These are phyloP conservation scores for Citrullus mucosospermus DNA, from an alignment of 306 rosid species.

Conservation along the genomic window DNA sequence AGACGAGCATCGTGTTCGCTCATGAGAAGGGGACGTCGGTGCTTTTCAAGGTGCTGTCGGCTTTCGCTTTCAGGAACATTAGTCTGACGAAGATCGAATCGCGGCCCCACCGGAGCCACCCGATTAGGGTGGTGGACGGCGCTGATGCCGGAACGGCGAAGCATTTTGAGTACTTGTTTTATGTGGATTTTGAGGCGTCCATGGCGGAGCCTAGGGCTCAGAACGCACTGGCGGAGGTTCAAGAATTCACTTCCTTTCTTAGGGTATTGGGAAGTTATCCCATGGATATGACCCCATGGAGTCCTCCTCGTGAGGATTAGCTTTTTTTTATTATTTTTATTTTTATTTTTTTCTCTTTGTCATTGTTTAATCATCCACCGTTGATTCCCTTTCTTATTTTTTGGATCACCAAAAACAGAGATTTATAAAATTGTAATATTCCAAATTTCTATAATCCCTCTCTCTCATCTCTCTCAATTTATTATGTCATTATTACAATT, in stretches of 20 bases:
- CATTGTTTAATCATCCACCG: neutral
- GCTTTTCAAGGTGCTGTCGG: slow-evolving; percentile 79
- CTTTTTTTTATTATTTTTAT: neutral
- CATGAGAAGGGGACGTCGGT: slow-evolving; percentile 91
- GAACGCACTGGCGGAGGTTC: slow-evolving; percentile 88
- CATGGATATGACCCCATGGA: slow-evolving; percentile 93
- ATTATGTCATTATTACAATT: neutral
- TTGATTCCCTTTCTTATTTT: neutral
- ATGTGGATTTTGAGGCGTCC: slow-evolving; percentile 90
- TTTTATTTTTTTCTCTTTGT: neutral
- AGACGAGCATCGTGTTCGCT: slow-evolving; percentile 93
- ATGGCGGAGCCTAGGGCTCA: slow-evolving; percentile 95
- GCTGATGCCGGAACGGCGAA: slow-evolving; percentile 87
- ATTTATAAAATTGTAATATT: neutral
- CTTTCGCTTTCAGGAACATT: slow-evolving; percentile 81
- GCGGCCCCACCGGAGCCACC: slow-evolving; percentile 81
- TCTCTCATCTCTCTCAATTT: neutral
- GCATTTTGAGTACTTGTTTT: slow-evolving; percentile 89
- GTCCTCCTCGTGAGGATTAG: slow-evolving; percentile 30
- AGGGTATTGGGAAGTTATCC: slow-evolving; percentile 93
- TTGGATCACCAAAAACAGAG: neutral
- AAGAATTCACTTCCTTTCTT: slow-evolving; percentile 88
- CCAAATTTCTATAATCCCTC: neutral
- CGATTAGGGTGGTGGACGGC: slow-evolving; percentile 71
- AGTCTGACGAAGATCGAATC: slow-evolving; percentile 93